Evolutionary conservation across 2,329 filamentous ascomycete genomes (phyloP).

Genomic region (Curvularia lunata): DNA sequence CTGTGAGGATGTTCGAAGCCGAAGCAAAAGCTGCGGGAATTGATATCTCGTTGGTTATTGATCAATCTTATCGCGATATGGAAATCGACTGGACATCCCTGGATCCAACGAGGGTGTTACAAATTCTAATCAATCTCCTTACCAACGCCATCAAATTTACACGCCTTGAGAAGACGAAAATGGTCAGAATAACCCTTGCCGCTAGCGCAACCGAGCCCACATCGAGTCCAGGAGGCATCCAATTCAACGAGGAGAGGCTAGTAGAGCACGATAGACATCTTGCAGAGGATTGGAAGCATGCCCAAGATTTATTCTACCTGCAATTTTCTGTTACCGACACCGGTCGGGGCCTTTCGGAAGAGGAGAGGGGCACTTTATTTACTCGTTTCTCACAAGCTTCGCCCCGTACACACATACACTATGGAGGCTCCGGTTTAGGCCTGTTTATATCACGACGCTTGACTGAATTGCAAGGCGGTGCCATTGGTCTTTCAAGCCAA

Average conservation of each 20-base stretch:
- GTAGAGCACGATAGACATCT: conserved; percentile 29
- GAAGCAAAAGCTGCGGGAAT: conserved; percentile 44
- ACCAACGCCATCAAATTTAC: conserved; percentile 57
- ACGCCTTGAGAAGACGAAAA: conserved; percentile 35
- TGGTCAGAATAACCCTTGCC: conserved; percentile 48
- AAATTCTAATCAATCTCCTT: conserved; percentile 48
- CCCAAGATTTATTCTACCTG: conserved; percentile 39
- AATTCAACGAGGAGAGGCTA: conserved; percentile 36
- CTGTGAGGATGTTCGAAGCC: conserved; percentile 49
- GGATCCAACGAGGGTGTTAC: conserved; percentile 51
- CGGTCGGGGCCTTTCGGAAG: conserved; percentile 48
- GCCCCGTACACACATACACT: conserved; percentile 45
- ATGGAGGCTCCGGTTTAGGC: conserved; percentile 49
- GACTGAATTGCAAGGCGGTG: conserved; percentile 43
- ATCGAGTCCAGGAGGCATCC: conserved; percentile 38
- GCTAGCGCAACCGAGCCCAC: conserved; percentile 40
- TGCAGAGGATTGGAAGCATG: conserved; percentile 44
- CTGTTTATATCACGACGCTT: conserved; percentile 43
- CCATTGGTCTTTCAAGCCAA: conserved; percentile 37
- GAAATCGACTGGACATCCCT: conserved; percentile 49
- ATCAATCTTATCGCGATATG: conserved; percentile 48
- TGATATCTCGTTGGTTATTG: conserved; percentile 35
- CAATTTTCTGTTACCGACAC: conserved; percentile 49
- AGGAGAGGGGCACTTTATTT: conserved; percentile 45
- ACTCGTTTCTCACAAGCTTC: conserved; percentile 42